Evolutionary conservation across 2,329 filamentous ascomycete species (phyloP).

Genomic region (Xylariaceae sp.): DNA sequence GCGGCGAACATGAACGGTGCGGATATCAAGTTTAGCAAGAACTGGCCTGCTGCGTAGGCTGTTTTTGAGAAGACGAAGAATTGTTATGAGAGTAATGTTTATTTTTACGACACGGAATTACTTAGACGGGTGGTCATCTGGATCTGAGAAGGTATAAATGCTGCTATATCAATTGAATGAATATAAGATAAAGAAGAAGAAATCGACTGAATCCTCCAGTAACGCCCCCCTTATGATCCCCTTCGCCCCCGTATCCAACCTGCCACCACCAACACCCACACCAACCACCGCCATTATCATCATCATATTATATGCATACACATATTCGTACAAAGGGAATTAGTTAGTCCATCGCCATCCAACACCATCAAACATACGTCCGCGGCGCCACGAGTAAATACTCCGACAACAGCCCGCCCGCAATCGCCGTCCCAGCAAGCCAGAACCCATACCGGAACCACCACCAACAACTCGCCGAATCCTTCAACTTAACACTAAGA

Average conservation of each 20-base stretch:
- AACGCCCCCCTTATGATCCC: too few species aligned
- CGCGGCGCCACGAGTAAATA: conserved; percentile 13
- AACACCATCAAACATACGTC: conserved; percentile 23
- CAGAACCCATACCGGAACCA: conserved; percentile 33
- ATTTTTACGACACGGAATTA: background rate
- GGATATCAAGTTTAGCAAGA: conserved; percentile 23
- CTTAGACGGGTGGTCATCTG: background rate
- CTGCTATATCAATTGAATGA: background rate
- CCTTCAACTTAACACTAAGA: conserved; percentile 27
- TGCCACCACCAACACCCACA: too few species aligned
- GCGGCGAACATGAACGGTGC: conserved; percentile 24
- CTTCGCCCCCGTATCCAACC: too few species aligned
- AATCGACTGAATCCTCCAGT: background rate
- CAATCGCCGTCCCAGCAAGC: conserved; percentile 29
- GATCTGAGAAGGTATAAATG: background rate
- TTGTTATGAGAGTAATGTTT: too few species aligned
- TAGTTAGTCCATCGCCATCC: conserved; percentile 25
- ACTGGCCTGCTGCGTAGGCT: conserved; percentile 22
- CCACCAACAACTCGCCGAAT: conserved; percentile 30
- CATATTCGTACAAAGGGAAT: conserved; percentile 9
- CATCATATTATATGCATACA: background rate
- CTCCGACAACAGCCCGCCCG: conserved; percentile 23
- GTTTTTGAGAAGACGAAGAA: background rate
- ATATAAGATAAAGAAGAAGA: background rate
- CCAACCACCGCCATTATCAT: too few species aligned